Evolutionary conservation across 768 basidiomycete genomes (phyloP), one percentile per base, ranked within the genome.

Genomic region (Leccinum variicolor): DNA sequence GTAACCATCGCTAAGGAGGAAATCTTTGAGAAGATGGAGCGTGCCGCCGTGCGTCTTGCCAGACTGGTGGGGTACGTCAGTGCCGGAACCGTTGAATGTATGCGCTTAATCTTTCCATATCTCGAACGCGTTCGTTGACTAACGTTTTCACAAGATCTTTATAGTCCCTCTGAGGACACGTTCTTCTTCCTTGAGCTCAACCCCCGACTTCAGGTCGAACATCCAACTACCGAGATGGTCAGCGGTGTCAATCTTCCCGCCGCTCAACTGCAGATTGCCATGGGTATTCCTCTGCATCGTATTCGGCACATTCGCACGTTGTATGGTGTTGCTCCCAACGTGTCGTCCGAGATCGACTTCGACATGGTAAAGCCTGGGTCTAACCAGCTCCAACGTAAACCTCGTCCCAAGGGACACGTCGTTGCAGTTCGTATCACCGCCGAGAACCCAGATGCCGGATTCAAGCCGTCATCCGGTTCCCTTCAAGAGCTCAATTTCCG

Each of bases 211-310:
- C 97, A 99, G 77, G 97, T 99, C 67, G 97, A 99, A 77, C 97
- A 99, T 73, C 97, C 97, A 10, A 99, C 97, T 11, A 99, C 97
- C 21, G 97, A 99, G 75, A 99, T 98, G 93, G 97, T 98, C n/a
- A 87, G 90, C 4, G 97, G 97, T 10, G 96, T 98, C 76, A 97
- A 98, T 74, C 84, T 99, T 52, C 97, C 97, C 25, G 94, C 95
- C 55, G 92, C 97, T 11, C 97, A 99, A 71, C 84, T 98, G 49
- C 96, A 98, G 72, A 80, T 99, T 62, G 93, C 97, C 26, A 99
- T 99, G 97, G 97, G 97, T 76, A 81, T 98, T 56, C 94, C 97
- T 46, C 81, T 99, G 52, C 92, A 97, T 73, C 87, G 93, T 56
- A 97, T 98, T 64, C 86, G 93, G 21, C 92, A 98, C 69, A 99